Conservation (phyloP, 106 monocot species). For the Dendrobium huoshanense region DNA sequence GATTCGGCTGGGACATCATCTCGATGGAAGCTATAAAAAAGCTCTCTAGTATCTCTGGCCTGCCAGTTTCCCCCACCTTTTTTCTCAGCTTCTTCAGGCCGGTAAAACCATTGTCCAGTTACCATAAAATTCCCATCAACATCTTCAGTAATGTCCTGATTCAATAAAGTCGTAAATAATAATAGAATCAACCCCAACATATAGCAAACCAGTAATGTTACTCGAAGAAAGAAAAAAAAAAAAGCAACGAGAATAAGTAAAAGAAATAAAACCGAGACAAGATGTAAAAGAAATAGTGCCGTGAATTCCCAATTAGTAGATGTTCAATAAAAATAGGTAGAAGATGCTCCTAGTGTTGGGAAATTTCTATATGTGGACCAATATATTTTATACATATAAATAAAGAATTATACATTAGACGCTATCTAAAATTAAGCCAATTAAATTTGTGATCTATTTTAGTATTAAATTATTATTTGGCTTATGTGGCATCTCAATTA, state of each 20-base stretch:
- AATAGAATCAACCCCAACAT: constrained; percentile 1
- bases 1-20: constrained; percentile 97
- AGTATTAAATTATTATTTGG: too few species aligned
- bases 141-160: constrained; percentile 27
- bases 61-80: constrained; percentile 85
- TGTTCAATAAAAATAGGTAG: background rate
- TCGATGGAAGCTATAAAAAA: constrained; percentile 93
- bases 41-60: constrained; percentile 65
- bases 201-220: background rate
- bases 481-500: too few species aligned
- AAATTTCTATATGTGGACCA: too few species aligned
- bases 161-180: background rate
- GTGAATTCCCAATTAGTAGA: background rate
- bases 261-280: background rate
- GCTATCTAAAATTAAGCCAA: too few species aligned
- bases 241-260: background rate
- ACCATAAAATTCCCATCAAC: constrained; percentile 54
- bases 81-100: constrained; percentile 92
- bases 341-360: background rate
- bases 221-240: background rate
- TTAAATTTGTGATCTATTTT: too few species aligned
- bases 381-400: too few species aligned
- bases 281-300: background rate
- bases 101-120: constrained; percentile 95
- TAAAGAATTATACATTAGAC: too few species aligned